These are phyloP conservation scores for Mycena polygramma DNA, from an alignment of 768 basidiomycete genomes.

Conservation along the genomic window DNA sequence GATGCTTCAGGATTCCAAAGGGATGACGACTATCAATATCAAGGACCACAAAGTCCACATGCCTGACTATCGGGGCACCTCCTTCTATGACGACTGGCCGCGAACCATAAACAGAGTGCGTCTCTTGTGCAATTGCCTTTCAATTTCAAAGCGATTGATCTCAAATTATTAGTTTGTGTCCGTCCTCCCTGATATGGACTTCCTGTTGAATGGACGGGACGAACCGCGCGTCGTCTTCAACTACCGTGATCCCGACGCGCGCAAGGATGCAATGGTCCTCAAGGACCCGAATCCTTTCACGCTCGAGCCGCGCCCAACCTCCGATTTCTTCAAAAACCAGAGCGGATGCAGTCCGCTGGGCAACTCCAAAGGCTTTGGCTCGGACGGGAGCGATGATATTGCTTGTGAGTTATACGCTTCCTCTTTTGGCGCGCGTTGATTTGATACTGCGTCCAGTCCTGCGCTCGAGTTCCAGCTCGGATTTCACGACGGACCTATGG, in stretches of 20 bases:
- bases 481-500: slow-evolving; percentile 40
- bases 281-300: slow-evolving; percentile 36
- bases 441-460: slow-evolving; percentile 23
- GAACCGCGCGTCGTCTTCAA: slow-evolving; percentile 39
- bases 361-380: slow-evolving; percentile 29
- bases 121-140: neutral
- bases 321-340: slow-evolving; percentile 29
- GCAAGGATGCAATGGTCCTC: slow-evolving; percentile 30
- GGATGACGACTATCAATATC: slow-evolving; percentile 37
- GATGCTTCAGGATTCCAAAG: slow-evolving; percentile 32
- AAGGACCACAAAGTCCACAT: slow-evolving; percentile 30
- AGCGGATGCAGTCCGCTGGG: slow-evolving; percentile 34
- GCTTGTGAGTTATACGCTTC: slow-evolving; percentile 25
- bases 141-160: neutral
- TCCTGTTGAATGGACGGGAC: slow-evolving; percentile 37
- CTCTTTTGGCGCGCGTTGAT: neutral
- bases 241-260: slow-evolving; percentile 31
- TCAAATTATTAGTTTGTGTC: slow-evolving; percentile 22
- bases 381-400: slow-evolving; percentile 35
- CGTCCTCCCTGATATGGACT: slow-evolving; percentile 38
- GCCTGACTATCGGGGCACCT: slow-evolving; percentile 30
- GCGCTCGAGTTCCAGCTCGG: slow-evolving; percentile 36
- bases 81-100: slow-evolving; percentile 36
- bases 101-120: slow-evolving; percentile 29
- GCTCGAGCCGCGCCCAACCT: slow-evolving; percentile 28